A percentile compares a stretch with the other conserved stretches of the same genome.
Conservation (phyloP, 176 grass and related monocot genomes). For the Carex myosuroides region DNA sequence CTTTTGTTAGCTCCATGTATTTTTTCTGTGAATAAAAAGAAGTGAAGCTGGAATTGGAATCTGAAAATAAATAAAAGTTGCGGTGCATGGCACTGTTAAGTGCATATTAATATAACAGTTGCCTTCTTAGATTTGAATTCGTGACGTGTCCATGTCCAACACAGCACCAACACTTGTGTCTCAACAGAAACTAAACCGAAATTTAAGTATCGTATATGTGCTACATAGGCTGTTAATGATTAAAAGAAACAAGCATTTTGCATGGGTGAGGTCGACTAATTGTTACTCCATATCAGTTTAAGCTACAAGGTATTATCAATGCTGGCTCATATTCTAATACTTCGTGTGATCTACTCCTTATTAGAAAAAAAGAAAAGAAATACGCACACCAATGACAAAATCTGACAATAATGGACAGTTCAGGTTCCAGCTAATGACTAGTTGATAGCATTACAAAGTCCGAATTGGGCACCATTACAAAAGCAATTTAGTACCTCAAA, state of each 20-base stretch:
- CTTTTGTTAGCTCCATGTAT: constrained; percentile 99
- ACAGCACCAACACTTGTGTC: background rate
- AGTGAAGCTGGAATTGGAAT: constrained; percentile 13
- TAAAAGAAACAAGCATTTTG: background rate
- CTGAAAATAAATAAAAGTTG: background rate
- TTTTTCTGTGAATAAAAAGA: constrained; percentile 51
- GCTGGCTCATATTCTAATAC: background rate
- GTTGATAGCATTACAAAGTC: background rate
- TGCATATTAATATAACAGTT: background rate
- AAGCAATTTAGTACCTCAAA: constrained; percentile 62
- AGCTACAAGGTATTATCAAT: background rate
- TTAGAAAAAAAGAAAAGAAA: constrained; percentile 9
- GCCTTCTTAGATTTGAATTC: background rate
- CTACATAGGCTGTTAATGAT: background rate
- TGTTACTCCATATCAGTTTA: background rate
- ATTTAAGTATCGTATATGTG: background rate
- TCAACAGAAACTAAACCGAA: background rate
- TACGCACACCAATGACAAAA: background rate
- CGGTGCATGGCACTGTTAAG: background rate
- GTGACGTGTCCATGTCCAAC: background rate
- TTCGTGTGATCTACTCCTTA: background rate
- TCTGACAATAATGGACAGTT: background rate
- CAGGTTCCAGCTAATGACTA: background rate
- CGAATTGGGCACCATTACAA: background rate
- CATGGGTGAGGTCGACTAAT: background rate